These are phyloP conservation scores for Suillus occidentalis DNA, from an alignment of 768 basidiomycete species.

Conservation along the genomic window DNA sequence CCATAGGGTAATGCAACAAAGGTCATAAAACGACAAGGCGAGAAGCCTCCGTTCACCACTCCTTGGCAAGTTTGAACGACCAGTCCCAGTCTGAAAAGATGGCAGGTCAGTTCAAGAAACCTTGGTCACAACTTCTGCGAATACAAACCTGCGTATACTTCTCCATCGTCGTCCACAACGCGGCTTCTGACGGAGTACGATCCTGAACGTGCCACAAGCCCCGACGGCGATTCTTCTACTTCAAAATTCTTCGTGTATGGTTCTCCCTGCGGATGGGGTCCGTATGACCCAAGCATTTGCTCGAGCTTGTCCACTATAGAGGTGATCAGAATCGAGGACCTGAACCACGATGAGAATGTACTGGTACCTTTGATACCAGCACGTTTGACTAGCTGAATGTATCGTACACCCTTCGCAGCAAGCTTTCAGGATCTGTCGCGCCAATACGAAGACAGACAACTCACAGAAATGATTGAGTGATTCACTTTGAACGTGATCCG, in stretches of 20 bases:
- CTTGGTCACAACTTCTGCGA: background rate
- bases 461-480: constrained; percentile 82
- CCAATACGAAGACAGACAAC: constrained; percentile 15
- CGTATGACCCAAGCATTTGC: constrained; percentile 94
- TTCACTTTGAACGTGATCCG: constrained; percentile 85
- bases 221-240: constrained; percentile 70
- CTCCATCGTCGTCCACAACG: constrained; percentile 85
- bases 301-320: constrained; percentile 84
- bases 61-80: constrained; percentile 89
- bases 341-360: background rate
- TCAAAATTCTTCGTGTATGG: constrained; percentile 78
- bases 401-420: constrained; percentile 67
- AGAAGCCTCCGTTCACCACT: constrained; percentile 58
- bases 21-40: constrained; percentile 11
- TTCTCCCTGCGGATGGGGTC: constrained; percentile 63
- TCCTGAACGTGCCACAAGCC: constrained; percentile 81
- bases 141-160: constrained; percentile 71
- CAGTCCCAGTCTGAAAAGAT: constrained; percentile 46
- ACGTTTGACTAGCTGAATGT: constrained; percentile 87
- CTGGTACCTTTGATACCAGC: constrained; percentile 66
- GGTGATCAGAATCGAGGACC: constrained; percentile 9
- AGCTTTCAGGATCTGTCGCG: constrained; percentile 10
- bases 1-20: constrained; percentile 26
- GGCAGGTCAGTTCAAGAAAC: constrained; percentile 12
- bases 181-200: constrained; percentile 77